These are phyloP conservation scores for Ajuga reptans DNA, from an alignment of 305 asterid genomes.

Conservation along the genomic window DNA sequence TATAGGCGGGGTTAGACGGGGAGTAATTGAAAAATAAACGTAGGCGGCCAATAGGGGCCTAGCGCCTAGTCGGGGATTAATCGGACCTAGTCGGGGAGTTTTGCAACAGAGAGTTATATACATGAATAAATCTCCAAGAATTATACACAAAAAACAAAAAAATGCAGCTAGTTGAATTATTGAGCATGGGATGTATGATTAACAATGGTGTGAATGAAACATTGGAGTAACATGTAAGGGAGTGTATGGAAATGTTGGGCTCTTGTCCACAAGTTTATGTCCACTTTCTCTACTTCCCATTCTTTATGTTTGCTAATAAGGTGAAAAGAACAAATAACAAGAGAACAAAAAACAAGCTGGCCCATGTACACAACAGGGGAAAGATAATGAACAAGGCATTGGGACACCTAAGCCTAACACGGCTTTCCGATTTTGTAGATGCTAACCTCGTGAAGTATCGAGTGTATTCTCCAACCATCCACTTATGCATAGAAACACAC, in stretches of 20 bases:
- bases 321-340: constrained; percentile 31
- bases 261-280: constrained; percentile 44
- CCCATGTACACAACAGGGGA: constrained; percentile 26
- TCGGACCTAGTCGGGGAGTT: too few species aligned
- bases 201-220: constrained; percentile 26
- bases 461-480: neutral
- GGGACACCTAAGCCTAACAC: neutral
- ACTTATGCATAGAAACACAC: neutral
- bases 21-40: too few species aligned
- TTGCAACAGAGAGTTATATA: too few species aligned
- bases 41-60: too few species aligned
- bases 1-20: too few species aligned
- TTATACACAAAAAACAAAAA: too few species aligned
- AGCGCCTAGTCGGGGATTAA: too few species aligned
- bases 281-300: constrained; percentile 26
- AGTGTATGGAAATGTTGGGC: constrained; percentile 40
- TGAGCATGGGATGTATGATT: constrained; percentile 24
- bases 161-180: constrained; percentile 17
- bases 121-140: too few species aligned
- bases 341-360: constrained; percentile 26
- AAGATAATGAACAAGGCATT: constrained; percentile 16
- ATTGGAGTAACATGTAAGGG: constrained; percentile 51
- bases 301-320: constrained; percentile 16
- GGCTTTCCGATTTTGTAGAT: neutral
- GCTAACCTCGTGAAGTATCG: neutral